A percentile compares a stretch with the other conserved stretches of the same genome.
Conservation (phyloP, 2,329 filamentous ascomycete genomes). For the Colletotrichum sp. region DNA sequence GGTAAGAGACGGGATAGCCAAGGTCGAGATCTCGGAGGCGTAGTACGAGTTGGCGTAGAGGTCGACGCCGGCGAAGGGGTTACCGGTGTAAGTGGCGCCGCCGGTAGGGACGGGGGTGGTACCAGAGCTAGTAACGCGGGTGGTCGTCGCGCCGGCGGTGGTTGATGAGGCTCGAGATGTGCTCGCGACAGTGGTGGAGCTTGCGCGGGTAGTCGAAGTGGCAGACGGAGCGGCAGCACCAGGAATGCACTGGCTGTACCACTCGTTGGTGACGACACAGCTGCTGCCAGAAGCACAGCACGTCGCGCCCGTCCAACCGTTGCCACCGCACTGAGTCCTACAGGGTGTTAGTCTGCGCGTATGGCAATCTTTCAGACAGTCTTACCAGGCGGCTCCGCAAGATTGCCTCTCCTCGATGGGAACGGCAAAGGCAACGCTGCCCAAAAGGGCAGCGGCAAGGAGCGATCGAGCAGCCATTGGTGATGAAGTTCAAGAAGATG, state of each 20-base stretch:
- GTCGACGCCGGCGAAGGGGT: constrained; percentile 55
- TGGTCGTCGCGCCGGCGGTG: constrained; percentile 22
- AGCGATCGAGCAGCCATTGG: constrained; percentile 18
- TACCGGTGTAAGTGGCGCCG: constrained; percentile 54
- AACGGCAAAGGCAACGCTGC: constrained; percentile 38
- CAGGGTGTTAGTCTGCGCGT: neutral
- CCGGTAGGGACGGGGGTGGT: constrained; percentile 32
- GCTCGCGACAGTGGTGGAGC: constrained; percentile 24
- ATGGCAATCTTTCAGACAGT: neutral
- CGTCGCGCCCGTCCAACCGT: constrained; percentile 46
- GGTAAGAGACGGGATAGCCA: constrained; percentile 67
- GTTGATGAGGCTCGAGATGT: constrained; percentile 45
- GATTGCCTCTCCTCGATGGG: constrained; percentile 48
- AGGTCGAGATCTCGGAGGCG: constrained; percentile 55
- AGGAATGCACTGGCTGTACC: constrained; percentile 43
- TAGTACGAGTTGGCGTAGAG: constrained; percentile 62
- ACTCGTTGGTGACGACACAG: constrained; percentile 40
- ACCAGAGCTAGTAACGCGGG: constrained; percentile 23
- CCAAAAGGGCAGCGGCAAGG: constrained; percentile 17
- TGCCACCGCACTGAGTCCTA: constrained; percentile 50
- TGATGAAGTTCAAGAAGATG: neutral
- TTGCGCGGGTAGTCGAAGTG: constrained; percentile 24
- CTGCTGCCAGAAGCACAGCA: constrained; percentile 46
- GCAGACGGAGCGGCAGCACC: constrained; percentile 22
- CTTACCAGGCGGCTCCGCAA: constrained; percentile 38